Percentiles rank a stretch among this genome's conserved stretches.
These are phyloP conservation scores for Lepiota brunneoincarnata DNA, from an alignment of 768 basidiomycete species.

Conservation along the genomic window DNA sequence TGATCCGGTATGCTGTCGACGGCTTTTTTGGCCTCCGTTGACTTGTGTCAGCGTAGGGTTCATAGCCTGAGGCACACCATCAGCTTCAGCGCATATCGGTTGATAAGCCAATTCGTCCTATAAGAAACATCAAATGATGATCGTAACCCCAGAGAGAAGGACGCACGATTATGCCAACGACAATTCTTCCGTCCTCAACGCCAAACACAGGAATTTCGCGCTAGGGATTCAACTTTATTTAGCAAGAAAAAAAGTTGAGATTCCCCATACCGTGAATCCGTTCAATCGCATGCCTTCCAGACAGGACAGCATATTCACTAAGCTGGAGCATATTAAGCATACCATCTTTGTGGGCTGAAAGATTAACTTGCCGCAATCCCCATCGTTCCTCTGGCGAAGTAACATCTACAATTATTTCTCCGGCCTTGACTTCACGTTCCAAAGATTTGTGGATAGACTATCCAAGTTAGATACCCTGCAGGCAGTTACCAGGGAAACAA, in stretches of 20 bases:
- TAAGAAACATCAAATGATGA: neutral
- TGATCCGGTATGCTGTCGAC: neutral
- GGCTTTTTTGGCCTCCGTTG: neutral
- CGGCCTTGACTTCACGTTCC: constrained; percentile 67
- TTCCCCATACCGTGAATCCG: constrained; percentile 47
- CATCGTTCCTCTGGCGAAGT: constrained; percentile 69
- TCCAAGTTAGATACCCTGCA: neutral
- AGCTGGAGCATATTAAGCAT: constrained; percentile 34
- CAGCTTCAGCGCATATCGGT: neutral
- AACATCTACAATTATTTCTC: constrained; percentile 50
- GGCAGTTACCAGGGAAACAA: neutral
- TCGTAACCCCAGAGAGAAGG: neutral
- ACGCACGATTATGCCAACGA: constrained; percentile 74
- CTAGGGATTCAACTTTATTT: constrained; percentile 29
- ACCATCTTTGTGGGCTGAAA: neutral
- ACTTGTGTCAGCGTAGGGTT: neutral
- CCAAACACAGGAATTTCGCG: constrained; percentile 87
- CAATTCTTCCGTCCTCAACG: constrained; percentile 57
- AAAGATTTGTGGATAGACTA: constrained; percentile 76
- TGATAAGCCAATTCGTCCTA: constrained; percentile 52
- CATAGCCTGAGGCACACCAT: neutral
- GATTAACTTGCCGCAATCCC: constrained; percentile 59
- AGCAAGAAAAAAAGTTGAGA: neutral
- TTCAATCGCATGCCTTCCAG: constrained; percentile 47
- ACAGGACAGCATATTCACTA: constrained; percentile 70